Percentiles rank a stretch among this genome's conserved stretches.
phyloP scores from a whole-genome alignment of 345 rosid genomes.

The Dovyalis caffra region DNA sequence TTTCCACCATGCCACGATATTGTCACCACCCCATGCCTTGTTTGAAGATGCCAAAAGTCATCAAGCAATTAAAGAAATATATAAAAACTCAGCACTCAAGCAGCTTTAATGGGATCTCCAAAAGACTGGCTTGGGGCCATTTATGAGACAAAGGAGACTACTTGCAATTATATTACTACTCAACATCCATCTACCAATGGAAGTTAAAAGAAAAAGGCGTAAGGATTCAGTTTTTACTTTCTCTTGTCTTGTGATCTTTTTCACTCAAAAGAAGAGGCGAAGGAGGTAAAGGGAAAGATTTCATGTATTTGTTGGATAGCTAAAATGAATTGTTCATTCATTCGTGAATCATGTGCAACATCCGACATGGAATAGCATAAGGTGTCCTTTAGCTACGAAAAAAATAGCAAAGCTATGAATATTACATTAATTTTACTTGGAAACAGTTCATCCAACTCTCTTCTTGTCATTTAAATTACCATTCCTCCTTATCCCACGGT shows the following conservation, averaged over 20 bases:
- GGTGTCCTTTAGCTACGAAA: not conserved
- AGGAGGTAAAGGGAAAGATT: not conserved
- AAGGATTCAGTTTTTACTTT: not conserved
- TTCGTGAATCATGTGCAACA: not conserved
- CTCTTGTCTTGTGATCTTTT: not conserved
- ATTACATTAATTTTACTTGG: too few species aligned
- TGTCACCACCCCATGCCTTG: not conserved
- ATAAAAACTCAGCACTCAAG: not conserved
- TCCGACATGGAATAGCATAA: not conserved
- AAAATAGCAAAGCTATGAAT: not conserved
- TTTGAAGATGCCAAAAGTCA: slow-evolving; percentile 8
- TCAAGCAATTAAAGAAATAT: not conserved
- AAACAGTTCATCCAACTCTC: not conserved
- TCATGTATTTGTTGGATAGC: not conserved
- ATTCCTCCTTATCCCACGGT: too few species aligned
- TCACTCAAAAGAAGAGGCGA: not conserved
- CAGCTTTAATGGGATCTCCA: not conserved
- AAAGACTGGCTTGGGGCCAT: not conserved
- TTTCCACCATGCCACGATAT: not conserved
- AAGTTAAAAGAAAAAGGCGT: not conserved
- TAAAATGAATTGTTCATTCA: not conserved
- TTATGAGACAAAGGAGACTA: not conserved
- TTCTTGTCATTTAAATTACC: too few species aligned
- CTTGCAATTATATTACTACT: not conserved
- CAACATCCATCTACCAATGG: not conserved